Evolutionary conservation across 768 basidiomycete genomes (phyloP).

Genomic region (Dacryopinax spathularia): DNA sequence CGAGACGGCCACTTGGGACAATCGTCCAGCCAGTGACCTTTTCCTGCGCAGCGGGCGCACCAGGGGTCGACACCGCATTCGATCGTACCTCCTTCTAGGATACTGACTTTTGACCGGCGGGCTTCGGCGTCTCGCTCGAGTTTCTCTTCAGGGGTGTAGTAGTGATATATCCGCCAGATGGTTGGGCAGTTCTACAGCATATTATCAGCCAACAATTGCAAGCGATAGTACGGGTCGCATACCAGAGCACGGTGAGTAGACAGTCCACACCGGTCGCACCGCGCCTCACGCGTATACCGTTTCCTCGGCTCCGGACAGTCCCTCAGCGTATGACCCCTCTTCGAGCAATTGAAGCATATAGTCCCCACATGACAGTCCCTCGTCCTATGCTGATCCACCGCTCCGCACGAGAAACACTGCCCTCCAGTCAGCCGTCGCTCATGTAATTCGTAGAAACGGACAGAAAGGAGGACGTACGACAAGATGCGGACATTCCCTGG

Average conservation of each 20-base stretch:
- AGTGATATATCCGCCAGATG: neutral
- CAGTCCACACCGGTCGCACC: neutral
- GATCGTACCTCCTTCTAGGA: neutral
- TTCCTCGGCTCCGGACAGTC: neutral
- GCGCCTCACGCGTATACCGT: neutral
- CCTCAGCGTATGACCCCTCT: neutral
- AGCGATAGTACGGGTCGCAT: neutral
- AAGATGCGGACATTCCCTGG: neutral
- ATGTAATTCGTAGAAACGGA: neutral
- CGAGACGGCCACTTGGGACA: neutral
- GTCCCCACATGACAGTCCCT: neutral
- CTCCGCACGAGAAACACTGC: neutral
- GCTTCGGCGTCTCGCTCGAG: neutral
- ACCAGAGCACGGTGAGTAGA: neutral
- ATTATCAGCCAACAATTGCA: neutral
- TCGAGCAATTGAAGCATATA: constrained; percentile 1
- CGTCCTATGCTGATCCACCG: neutral
- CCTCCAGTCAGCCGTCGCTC: neutral
- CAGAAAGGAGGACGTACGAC: neutral
- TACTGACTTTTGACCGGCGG: neutral
- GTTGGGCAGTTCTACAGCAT: neutral
- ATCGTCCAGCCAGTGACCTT: neutral
- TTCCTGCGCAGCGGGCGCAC: neutral
- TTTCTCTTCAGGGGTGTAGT: neutral
- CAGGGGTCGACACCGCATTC: neutral